Conservation (phyloP, 176 grass and related monocot genomes). For the Tillandsia leiboldiana region DNA sequence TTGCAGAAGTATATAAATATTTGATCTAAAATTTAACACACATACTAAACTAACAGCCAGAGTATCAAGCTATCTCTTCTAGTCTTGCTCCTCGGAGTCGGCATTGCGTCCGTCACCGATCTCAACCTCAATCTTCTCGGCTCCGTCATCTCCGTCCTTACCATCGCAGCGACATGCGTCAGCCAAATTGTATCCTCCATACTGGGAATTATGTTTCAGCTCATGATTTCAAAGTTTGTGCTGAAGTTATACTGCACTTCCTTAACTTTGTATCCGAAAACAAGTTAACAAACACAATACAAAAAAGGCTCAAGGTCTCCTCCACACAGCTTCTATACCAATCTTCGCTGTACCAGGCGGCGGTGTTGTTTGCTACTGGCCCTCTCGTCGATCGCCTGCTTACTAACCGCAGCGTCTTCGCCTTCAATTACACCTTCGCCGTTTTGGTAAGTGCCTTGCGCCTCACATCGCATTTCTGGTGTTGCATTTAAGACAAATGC, state of each 20-base stretch:
- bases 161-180: slow-evolving; percentile 73
- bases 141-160: slow-evolving; percentile 49
- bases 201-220: background rate
- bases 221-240: background rate
- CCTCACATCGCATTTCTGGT: background rate
- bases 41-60: slow-evolving; percentile 35
- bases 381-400: slow-evolving; percentile 81
- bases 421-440: slow-evolving; percentile 49
- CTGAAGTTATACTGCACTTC: slow-evolving; percentile 2
- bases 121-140: slow-evolving; percentile 87
- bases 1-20: background rate
- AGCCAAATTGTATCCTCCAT: slow-evolving; percentile 48
- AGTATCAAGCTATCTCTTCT: slow-evolving; percentile 71
- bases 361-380: slow-evolving; percentile 56
- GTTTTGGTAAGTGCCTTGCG: slow-evolving; percentile 45
- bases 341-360: slow-evolving; percentile 74
- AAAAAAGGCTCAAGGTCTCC: slow-evolving; percentile 73
- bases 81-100: slow-evolving; percentile 72
- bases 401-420: slow-evolving; percentile 53
- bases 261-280: slow-evolving; percentile 31
- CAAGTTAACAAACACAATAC: slow-evolving; percentile 94
- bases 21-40: background rate
- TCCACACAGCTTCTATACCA: slow-evolving; percentile 93
- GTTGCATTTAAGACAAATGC: no score
- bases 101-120: slow-evolving; percentile 80